Evolutionary conservation across 2,329 filamentous ascomycete genomes (phyloP).

Genomic region (Chaetomium strumarium): DNA sequence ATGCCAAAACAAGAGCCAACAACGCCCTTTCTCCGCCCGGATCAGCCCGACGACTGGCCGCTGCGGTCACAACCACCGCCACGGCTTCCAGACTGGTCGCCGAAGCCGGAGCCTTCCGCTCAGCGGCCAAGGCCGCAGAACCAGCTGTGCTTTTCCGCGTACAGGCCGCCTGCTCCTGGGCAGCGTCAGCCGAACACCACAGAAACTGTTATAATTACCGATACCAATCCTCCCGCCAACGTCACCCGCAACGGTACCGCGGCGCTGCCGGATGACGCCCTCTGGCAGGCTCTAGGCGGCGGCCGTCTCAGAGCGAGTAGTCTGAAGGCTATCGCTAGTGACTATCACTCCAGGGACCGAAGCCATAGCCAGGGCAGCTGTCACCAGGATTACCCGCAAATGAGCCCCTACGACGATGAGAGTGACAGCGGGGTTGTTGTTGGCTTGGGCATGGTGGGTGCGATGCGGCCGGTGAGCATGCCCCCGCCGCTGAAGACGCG

Average conservation of each 20-base stretch:
- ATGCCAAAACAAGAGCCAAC: neutral
- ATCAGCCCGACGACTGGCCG: conserved; percentile 10
- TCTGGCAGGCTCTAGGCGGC: conserved; percentile 15
- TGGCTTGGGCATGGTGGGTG: neutral
- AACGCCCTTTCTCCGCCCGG: conserved; percentile 6
- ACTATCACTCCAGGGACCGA: neutral
- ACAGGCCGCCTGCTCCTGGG: neutral
- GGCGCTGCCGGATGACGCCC: neutral
- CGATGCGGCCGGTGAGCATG: neutral
- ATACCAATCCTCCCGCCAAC: too few species aligned
- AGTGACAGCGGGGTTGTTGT: neutral
- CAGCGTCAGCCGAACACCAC: neutral
- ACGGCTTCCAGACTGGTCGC: neutral
- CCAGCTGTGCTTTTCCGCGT: neutral
- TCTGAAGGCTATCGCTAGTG: neutral
- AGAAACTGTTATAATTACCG: neutral
- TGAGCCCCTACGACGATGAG: conserved; percentile 26
- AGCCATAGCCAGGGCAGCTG: neutral
- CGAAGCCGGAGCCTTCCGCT: neutral
- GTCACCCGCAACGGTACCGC: neutral
- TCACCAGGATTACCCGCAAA: conserved; percentile 26
- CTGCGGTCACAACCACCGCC: neutral
- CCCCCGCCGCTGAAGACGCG: neutral
- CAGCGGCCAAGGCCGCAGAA: neutral
- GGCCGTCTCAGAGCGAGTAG: neutral